Base-by-base conservation (phyloP, 345 rosid genomes). In the Brassica juncea region DNA sequence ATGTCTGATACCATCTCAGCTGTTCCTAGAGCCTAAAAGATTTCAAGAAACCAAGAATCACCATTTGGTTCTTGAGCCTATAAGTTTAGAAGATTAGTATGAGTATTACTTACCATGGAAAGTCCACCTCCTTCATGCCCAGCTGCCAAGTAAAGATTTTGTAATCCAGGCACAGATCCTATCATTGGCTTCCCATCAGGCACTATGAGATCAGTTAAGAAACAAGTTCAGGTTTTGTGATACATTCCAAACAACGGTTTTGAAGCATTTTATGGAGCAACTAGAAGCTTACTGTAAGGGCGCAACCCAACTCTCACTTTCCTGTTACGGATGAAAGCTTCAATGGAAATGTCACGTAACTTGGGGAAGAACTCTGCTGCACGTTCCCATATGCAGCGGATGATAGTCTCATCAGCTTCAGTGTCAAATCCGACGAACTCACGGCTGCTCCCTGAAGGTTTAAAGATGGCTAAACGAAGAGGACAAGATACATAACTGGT, bases 41-140 rank as follows among this genome's bases (percentile, higher is more conserved):
- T 80, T 66, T 75, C 76, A 80, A 68, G 74, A 77, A 81, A 74
- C 47, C 16, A 0, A 7, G 15, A 68, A 79, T 73, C 65, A 54
- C 31, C 34, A 68, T 54, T 0, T 0, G 28, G 27, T 80, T 74
- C 78, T 68, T 16, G 70, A 63, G 25, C 25, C 25, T 23, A 23
- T 23, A 23, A 23, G 25, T 23, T 23, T 57, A 10, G 10, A 47
- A 34, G 7, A 76, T 66, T 67, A 59, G 5, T 35, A 52, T n/a
- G 69, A 68, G 32, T 76, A 5, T 55, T 30, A 5, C 79, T 81
- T 91, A 94, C 99, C 97, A 90, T 73, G 66, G 94, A 84, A 75
- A 94, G 95, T 66, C 97, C 99, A 57, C 87, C 88, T 68, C 97
- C 99, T 87, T 94, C 97, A 82, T 94, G 99, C 11, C 99, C 99